These are phyloP conservation scores for Podaxis sp. DNA, from an alignment of 768 basidiomycete species.

Conservation along the genomic window DNA sequence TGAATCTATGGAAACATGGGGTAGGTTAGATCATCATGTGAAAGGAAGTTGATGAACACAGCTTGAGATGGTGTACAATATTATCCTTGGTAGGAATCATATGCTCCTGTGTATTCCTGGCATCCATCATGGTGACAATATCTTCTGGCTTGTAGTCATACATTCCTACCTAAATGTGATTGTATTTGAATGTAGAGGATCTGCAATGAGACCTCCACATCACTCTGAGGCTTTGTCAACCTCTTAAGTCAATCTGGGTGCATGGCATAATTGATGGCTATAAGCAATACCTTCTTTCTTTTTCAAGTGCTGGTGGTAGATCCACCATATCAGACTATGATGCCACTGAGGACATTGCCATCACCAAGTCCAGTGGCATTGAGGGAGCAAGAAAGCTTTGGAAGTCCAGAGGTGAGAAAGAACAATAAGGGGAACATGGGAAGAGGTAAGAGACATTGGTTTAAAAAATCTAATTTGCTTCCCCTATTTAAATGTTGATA, in stretches of 20 bases:
- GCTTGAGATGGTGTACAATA: neutral
- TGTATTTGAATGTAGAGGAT: neutral
- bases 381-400: too few relatives aligned
- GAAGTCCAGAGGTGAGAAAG: too few relatives aligned
- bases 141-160: neutral
- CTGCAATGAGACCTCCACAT: neutral
- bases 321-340: neutral
- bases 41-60: neutral
- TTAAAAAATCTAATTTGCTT: too few relatives aligned
- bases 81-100: neutral
- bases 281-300: conserved; percentile 14
- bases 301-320: neutral
- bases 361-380: neutral
- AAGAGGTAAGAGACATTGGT: too few relatives aligned
- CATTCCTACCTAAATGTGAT: neutral
- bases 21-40: neutral
- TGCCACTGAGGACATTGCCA: neutral
- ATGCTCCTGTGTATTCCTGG: neutral
- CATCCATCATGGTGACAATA: neutral
- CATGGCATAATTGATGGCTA: conserved; percentile 11
- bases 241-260: neutral
- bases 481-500: too few relatives aligned
- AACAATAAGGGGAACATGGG: too few relatives aligned
- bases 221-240: neutral
- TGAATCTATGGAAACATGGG: neutral